A percentile compares a stretch with the other conserved stretches of the same genome.
Conservation (phyloP, 1,139 yeast species). For the Candida tetrigidarum region DNA sequence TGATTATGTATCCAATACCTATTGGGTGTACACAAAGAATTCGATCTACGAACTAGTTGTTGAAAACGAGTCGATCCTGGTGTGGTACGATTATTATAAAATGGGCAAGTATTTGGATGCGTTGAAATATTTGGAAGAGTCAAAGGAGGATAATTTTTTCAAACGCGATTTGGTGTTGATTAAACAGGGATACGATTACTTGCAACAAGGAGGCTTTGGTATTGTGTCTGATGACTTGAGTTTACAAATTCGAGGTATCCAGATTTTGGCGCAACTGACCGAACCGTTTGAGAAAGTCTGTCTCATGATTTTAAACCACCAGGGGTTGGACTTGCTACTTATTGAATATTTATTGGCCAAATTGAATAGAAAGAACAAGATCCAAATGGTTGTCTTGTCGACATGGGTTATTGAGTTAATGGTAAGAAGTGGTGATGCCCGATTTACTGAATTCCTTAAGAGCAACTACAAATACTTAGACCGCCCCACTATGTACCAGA, state of each 20-base stretch:
- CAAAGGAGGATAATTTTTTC: constrained; percentile 30
- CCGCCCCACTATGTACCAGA: constrained; percentile 69
- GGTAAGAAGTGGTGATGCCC: constrained; percentile 23
- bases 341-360: constrained; percentile 62
- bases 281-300: constrained; percentile 77
- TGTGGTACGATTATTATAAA: constrained; percentile 75
- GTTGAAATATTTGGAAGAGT: constrained; percentile 45
- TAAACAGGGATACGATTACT: constrained; percentile 65
- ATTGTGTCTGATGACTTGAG: constrained; percentile 26
- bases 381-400: constrained; percentile 67
- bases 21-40: constrained; percentile 23
- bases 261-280: constrained; percentile 62
- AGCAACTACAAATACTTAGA: constrained; percentile 57
- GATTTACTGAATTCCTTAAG: constrained; percentile 56
- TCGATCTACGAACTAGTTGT: constrained; percentile 56
- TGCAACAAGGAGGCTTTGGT: constrained; percentile 49
- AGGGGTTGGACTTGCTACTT: constrained; percentile 39
- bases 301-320: constrained; percentile 57
- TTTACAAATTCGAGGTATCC: constrained; percentile 59
- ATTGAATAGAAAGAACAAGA: constrained; percentile 40
- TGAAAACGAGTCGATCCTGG: constrained; percentile 68
- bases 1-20: constrained; percentile 51
- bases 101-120: constrained; percentile 74
- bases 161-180: constrained; percentile 58
- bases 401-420: constrained; percentile 81